Evolutionary conservation across 179 eudicot genomes (phyloP), one percentile per base, ranked within the genome.

Genomic region (Spergularia azorica): DNA sequence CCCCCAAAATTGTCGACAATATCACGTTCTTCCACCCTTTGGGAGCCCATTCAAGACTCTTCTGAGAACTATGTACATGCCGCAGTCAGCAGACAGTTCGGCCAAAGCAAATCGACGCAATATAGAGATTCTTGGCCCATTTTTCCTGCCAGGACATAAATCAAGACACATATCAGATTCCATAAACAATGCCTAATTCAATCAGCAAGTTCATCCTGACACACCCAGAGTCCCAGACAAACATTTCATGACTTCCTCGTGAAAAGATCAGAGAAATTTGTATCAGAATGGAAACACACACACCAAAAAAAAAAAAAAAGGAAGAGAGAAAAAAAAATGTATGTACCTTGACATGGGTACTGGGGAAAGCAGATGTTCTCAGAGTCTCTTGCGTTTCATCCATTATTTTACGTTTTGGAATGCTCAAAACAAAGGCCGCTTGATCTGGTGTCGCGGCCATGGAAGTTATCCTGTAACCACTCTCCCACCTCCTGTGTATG

Each of bases 321-420:
- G 1, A 63, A 10, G 43, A 36, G 17, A 43, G 41, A 67, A 18
- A 56, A 54, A 54, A 15, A 15, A 13, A 54, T 10, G 57, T 69
- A 81, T 14, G 58, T 62, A 93, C 98, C 97, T 93, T 93, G 36
- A 93, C 97, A 86, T 93, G 98, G 74, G 92, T 88, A 80, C 98
- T 93, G 32, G 98, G 98, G 77, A 93, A 93, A 32, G 94, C 93
- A 62, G 98, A 91, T 46, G 98, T 93, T 63, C 98, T 86, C 16
- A 93, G 78, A 72, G 98, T 93, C 84, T 93, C 98, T 62, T 93
- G 98, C 26, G 98, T 91, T 80, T 93, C 96, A 76, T 93, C 98
- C 88, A 86, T 78, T 63, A 89, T 82, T 77, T 90, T 93, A 1
- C 97, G 94, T 80, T 87, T 90, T 3, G 97, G 98, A 74, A 91